phyloP scores from a whole-genome alignment of 345 rosid species.

The Aethionema arabicum region DNA sequence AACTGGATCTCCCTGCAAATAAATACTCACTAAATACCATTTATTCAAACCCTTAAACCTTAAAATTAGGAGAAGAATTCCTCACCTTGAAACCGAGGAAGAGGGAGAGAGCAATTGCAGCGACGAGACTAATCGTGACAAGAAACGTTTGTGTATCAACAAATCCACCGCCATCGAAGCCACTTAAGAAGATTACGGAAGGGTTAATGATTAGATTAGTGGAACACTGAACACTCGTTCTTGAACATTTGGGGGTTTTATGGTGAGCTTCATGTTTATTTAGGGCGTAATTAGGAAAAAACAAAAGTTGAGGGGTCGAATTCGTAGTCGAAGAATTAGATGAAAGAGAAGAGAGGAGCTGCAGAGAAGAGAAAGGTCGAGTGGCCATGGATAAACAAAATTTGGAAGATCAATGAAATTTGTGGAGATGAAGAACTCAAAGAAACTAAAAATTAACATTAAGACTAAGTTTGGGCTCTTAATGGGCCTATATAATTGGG shows the following conservation, averaged over 20 bases:
- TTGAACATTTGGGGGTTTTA: conserved; percentile 34
- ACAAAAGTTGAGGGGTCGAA: conserved; percentile 21
- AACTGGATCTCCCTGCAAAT: conserved; percentile 87
- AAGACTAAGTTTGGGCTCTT: neutral
- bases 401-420: conserved; percentile 13
- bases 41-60: neutral
- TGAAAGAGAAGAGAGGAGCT: conserved; percentile 29
- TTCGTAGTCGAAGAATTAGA: conserved; percentile 33
- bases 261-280: neutral
- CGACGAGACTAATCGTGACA: conserved; percentile 68
- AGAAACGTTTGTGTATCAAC: conserved; percentile 77
- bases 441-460: too few species aligned
- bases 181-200: conserved; percentile 47
- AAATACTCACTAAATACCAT: neutral
- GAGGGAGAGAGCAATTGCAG: conserved; percentile 79
- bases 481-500: neutral
- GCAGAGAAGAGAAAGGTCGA: conserved; percentile 29
- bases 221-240: conserved; percentile 32
- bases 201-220: conserved; percentile 50
- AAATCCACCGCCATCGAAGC: conserved; percentile 49
- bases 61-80: neutral
- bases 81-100: conserved; percentile 77
- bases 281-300: conserved; percentile 4
- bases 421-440: conserved; percentile 40
- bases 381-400: conserved; percentile 54